Percentiles rank a stretch among this genome's conserved stretches.
Conservation (phyloP, 495 filamentous ascomycete species). For the Talaromyces trachyspermus region DNA sequence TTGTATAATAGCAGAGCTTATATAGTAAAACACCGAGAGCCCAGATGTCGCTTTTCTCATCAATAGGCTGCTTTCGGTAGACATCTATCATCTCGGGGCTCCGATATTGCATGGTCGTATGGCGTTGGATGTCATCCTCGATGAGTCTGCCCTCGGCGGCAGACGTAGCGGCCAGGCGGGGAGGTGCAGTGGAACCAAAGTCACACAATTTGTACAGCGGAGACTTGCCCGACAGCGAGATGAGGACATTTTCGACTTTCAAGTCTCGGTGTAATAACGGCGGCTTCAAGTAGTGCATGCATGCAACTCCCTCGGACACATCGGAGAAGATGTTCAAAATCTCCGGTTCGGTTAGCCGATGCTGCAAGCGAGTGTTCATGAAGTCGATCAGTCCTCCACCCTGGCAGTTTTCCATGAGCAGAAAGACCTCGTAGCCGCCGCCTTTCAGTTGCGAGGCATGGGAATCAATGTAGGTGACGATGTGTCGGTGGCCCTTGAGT, state of each 20-base stretch:
- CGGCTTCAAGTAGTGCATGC: constrained; percentile 97
- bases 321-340: constrained; percentile 95
- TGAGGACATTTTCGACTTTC: constrained; percentile 97
- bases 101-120: constrained; percentile 94
- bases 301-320: constrained; percentile 91
- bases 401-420: constrained; percentile 88
- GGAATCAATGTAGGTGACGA: constrained; percentile 97
- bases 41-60: constrained; percentile 99
- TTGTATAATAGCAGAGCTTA: constrained; percentile 99
- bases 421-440: constrained; percentile 93
- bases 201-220: constrained; percentile 90
- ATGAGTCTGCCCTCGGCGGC: constrained; percentile 81
- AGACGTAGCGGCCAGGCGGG: constrained; percentile 75
- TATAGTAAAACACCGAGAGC: constrained; percentile 91
- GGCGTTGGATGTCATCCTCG: constrained; percentile 94
- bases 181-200: constrained; percentile 87
- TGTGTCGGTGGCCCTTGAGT: constrained; percentile 88
- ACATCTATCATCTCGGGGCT: constrained; percentile 99
- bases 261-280: constrained; percentile 89
- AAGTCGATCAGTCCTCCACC: constrained; percentile 95
- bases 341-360: constrained; percentile 94
- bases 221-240: constrained; percentile 53
- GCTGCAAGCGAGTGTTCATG: constrained; percentile 97
- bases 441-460: constrained; percentile 90
- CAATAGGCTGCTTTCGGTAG: constrained; percentile 90